phyloP scores from a whole-genome alignment of 768 basidiomycete species.

The Panus rudis region DNA sequence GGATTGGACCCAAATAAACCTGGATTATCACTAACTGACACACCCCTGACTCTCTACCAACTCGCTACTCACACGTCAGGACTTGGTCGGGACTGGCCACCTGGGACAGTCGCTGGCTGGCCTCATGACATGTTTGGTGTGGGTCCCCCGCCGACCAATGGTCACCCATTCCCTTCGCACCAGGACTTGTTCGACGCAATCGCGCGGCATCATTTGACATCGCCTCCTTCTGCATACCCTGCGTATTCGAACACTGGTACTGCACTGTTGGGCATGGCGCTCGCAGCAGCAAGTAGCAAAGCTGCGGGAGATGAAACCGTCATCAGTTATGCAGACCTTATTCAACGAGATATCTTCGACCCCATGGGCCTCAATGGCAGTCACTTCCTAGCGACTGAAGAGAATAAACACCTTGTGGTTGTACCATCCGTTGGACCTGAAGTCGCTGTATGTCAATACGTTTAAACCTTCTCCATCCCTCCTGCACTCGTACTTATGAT shows the following conservation, averaged over 20 bases:
- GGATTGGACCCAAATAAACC: constrained; percentile 11
- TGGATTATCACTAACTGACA: background rate
- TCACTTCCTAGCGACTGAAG: constrained; percentile 34
- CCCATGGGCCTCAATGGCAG: constrained; percentile 39
- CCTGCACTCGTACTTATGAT: background rate
- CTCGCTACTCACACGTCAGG: constrained; percentile 27
- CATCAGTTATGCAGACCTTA: constrained; percentile 30
- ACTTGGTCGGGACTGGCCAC: constrained; percentile 30
- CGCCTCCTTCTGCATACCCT: constrained; percentile 37
- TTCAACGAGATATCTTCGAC: constrained; percentile 43
- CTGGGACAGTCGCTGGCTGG: constrained; percentile 32
- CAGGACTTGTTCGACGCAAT: constrained; percentile 30
- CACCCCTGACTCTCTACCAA: constrained; percentile 21
- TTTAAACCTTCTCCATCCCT: background rate
- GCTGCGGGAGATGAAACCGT: constrained; percentile 2
- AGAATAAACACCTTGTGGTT: constrained; percentile 31
- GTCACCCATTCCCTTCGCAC: constrained; percentile 25
- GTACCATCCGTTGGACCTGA: constrained; percentile 30
- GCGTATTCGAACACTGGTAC: constrained; percentile 36
- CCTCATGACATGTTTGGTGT: constrained; percentile 26
- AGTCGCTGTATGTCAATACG: constrained; percentile 26
- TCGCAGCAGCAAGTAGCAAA: constrained; percentile 26
- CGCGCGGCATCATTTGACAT: constrained; percentile 31
- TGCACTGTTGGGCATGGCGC: constrained; percentile 27
- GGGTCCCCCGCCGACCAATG: constrained; percentile 24